Base-by-base conservation (phyloP, 345 rosid species). In the Populus simonii region DNA sequence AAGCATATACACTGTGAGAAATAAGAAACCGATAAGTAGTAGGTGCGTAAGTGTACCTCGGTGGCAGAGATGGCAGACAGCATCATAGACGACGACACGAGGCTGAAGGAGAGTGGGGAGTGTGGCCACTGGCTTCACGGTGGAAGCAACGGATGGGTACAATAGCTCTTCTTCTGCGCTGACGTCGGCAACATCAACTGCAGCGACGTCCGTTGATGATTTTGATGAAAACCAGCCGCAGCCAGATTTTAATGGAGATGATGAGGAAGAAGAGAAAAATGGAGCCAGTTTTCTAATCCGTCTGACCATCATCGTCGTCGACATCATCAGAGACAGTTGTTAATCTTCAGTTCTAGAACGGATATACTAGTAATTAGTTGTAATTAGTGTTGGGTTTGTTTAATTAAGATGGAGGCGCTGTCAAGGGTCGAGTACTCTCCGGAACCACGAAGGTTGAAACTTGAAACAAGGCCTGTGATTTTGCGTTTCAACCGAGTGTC, bases 61-160 rank as follows among this genome's bases (percentile, higher is more conserved):
- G 84, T 95, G 97, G 87, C 99, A 95, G 87, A 95, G 98, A 86
- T 87, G 97, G 82, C 98, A 95, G 82, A 95, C 97, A 35, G 98
- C 97, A 81, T 95, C 98, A 77, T 92, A 95, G 68, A 95, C 82
- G 45, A 92, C 97, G 78, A 93, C 99, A 53, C 98, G 88, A 35
- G 99, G 98, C 90, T 95, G 96, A 33, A 95, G 94, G 73, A 88
- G 71, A 61, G 83, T 72, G 70, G 89, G 89, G 67, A 33, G 4
- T 23, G 83, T 51, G 53, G 53, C 18, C 31, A 77, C 68, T 57
- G 89, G 84, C 62, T 79, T 85, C 38, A 81, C 72, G 39, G 81
- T 70, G 31, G 87, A 25, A 35, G 91, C 75, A 47, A 90, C 77
- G 55, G 66, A 83, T 31, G 86, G 79, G 74, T 80, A 84, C 8